Evolutionary conservation across 2,329 filamentous ascomycete species (phyloP), one percentile per base, ranked within the genome.

Genomic region (Dactylonectria macrodidyma): DNA sequence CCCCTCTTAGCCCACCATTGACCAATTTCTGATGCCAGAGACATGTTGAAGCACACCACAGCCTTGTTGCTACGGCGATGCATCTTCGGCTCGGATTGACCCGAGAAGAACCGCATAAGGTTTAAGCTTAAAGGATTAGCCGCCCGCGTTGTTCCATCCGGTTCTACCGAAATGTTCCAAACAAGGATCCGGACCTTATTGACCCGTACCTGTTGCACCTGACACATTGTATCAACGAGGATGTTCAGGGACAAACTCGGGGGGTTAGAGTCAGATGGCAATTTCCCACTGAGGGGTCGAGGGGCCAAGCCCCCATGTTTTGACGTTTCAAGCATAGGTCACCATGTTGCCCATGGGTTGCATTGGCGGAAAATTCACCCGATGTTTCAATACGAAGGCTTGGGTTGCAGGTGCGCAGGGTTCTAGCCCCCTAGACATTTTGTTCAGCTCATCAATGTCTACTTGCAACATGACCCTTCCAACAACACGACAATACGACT

Each of bases 91-190:
- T 54, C 30, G 16, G 51, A 36, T 19, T 16, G 51, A 54, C 7
- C 51, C 51, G 51, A 54, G 16, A 12, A 33, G 14, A 54, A 54
- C 16, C 51, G 5, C 34, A 51, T 44, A 60, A 60, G 16, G 58
- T 60, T 60, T 60, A 60, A 60, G 58, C 58, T 60, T 60, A 60
- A 60, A 60, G 47, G 33, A 2, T 33, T n/a, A 36, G 14, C 34
- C 22, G 22, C 58, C 41, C 16, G 41, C 7, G 6, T n/a, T n/a
- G 41, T 44, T 44, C 16, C 41, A n/a, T 44, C 41, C 4, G 41
- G 14, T 44, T 7, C 16, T 44, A 5, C 41, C 41, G 41, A n/a
- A 44, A 19, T 30, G 41, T 19, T 44, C 41, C 41, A n/a, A 44
- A 44, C 41, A n/a, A 44, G 41, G 41, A 44, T n/a, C 41, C 41